These are phyloP conservation scores for Sphagnum fallax DNA, from an alignment of 228 moss, liverwort and hornwort species.

Conservation along the genomic window DNA sequence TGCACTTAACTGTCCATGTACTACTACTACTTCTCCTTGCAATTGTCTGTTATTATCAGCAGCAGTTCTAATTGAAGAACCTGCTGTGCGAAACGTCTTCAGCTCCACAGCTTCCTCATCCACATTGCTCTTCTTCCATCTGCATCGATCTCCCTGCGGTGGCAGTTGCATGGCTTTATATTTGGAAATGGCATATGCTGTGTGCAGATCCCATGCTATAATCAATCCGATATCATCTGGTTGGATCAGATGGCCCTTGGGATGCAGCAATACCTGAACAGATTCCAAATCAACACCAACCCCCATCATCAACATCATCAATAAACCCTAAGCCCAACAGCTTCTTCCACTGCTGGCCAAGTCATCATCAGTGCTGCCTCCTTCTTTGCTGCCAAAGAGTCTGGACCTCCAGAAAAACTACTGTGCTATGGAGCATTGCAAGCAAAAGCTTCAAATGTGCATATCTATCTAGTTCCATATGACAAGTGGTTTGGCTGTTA, in stretches of 20 bases:
- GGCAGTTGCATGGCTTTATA: constrained; percentile 6
- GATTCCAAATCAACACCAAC: background rate
- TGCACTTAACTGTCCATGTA: background rate
- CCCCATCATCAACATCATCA: too few relatives aligned
- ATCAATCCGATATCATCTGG: constrained; percentile 41
- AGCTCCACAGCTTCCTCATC: constrained; percentile 9
- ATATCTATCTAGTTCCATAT: too few relatives aligned
- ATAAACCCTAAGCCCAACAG: too few relatives aligned
- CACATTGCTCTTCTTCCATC: constrained; percentile 14
- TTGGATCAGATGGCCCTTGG: constrained; percentile 29
- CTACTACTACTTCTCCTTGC: constrained; percentile 1
- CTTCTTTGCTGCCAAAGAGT: too few relatives aligned
- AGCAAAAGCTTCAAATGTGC: too few relatives aligned
- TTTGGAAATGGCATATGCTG: constrained; percentile 27
- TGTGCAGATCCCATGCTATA: constrained; percentile 28
- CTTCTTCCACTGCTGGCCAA: too few relatives aligned
- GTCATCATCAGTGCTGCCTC: too few relatives aligned
- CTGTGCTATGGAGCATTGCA: too few relatives aligned
- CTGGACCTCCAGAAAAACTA: too few relatives aligned
- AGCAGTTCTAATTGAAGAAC: constrained; percentile 3
- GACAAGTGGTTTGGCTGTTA: too few relatives aligned
- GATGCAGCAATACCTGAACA: constrained; percentile 29
- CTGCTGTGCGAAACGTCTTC: constrained; percentile 26
- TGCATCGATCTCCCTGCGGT: background rate
- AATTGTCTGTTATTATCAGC: too few relatives aligned